A percentile compares a stretch with the other conserved stretches of the same genome.
These are phyloP conservation scores for Citropsis articulata DNA, from an alignment of 345 rosid species.

Conservation along the genomic window DNA sequence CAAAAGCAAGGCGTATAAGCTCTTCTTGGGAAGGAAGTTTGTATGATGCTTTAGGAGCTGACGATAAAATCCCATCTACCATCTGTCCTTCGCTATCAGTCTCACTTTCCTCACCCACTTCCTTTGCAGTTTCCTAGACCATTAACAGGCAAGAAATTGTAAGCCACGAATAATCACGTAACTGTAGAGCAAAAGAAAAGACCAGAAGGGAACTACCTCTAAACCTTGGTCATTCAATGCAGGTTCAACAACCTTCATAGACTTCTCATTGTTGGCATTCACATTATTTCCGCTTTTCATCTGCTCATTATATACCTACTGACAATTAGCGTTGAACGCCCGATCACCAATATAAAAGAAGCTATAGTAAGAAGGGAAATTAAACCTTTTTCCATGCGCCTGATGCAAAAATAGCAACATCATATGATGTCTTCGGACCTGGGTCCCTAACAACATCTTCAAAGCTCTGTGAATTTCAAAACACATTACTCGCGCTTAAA, in stretches of 20 bases:
- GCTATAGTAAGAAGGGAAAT: not conserved
- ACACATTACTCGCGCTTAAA: constrained; percentile 10
- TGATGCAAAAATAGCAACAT: constrained; percentile 71
- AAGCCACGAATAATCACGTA: constrained; percentile 1
- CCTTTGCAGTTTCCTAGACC: constrained; percentile 34
- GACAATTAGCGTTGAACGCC: not conserved
- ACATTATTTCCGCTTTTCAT: constrained; percentile 40
- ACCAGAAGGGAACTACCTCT: constrained; percentile 35
- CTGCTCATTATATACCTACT: constrained; percentile 32
- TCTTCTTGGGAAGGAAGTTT: constrained; percentile 90
- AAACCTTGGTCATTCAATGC: constrained; percentile 27
- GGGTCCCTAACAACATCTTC: constrained; percentile 42
- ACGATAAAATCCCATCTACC: constrained; percentile 76
- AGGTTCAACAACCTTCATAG: constrained; percentile 26
- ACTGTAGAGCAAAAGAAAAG: not conserved
- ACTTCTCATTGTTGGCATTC: constrained; percentile 27
- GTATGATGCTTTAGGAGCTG: constrained; percentile 44
- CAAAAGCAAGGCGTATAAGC: constrained; percentile 80
- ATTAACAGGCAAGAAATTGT: constrained; percentile 3
- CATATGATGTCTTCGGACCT: constrained; percentile 73
- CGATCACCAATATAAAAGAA: constrained; percentile 3
- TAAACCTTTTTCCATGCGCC: constrained; percentile 76
- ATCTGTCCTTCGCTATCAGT: constrained; percentile 63
- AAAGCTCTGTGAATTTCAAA: constrained; percentile 37
- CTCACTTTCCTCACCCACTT: constrained; percentile 51